These are phyloP conservation scores for Leavenworthia alabamica DNA, from an alignment of 345 rosid species.

Conservation along the genomic window DNA sequence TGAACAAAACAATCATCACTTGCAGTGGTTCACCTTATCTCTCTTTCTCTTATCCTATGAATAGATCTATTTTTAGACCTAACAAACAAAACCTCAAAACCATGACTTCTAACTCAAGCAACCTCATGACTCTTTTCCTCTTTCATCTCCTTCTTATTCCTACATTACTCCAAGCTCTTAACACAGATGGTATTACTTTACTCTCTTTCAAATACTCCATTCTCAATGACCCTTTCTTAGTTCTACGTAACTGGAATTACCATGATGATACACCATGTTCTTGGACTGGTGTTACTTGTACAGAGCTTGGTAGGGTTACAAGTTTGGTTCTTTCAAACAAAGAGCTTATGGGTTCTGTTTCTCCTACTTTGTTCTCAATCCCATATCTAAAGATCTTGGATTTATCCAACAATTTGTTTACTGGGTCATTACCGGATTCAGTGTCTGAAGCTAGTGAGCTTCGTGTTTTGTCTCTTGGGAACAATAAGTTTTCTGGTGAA, in stretches of 20 bases:
- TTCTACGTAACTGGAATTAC: conserved; percentile 57
- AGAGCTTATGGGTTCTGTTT: conserved; percentile 57
- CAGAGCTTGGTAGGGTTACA: conserved; percentile 54
- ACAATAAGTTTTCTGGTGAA: conserved; percentile 55
- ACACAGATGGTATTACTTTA: conserved; percentile 49
- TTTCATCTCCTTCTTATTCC: conserved; percentile 21
- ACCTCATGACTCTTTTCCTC: conserved; percentile 10
- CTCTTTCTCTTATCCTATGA: conserved; percentile 32
- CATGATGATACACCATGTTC: conserved; percentile 58
- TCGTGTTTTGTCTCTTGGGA: conserved; percentile 42
- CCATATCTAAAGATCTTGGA: conserved; percentile 46
- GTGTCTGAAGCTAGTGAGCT: conserved; percentile 47
- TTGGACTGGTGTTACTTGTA: conserved; percentile 64
- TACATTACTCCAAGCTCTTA: conserved; percentile 41
- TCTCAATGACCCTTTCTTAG: conserved; percentile 53
- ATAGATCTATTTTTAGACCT: conserved; percentile 16
- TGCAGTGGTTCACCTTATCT: conserved; percentile 54
- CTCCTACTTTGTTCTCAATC: conserved; percentile 42
- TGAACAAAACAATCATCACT: conserved; percentile 49
- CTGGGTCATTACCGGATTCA: conserved; percentile 54
- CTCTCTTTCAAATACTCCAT: conserved; percentile 70
- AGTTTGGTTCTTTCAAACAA: conserved; percentile 48
- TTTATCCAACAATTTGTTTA: conserved; percentile 58
- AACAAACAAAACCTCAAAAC: conserved; percentile 1
- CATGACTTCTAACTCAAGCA: conserved; percentile 31